A percentile compares a stretch with the other conserved stretches of the same genome.
These are phyloP conservation scores for Kurtzmaniella cleridarum DNA, from an alignment of 805 yeast species.

Conservation along the genomic window DNA sequence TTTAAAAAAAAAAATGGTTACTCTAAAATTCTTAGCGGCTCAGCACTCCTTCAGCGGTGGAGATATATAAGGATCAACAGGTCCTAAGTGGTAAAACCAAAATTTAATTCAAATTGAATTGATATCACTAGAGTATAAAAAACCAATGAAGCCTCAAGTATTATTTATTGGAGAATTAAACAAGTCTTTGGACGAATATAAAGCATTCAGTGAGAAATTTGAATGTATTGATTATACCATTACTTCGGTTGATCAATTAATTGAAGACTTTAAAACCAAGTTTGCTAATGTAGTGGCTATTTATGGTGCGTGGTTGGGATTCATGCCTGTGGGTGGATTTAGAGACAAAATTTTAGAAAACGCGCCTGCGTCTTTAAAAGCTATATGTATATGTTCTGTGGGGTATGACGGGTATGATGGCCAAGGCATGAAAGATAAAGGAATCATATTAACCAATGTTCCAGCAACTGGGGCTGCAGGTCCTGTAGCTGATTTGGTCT, in stretches of 20 bases:
- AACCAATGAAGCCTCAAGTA: conserved; percentile 30
- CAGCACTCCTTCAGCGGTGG: no score
- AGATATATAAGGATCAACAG: no score
- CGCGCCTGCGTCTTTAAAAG: conserved; percentile 42
- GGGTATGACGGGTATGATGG: conserved; percentile 52
- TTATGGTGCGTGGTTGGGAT: conserved; percentile 58
- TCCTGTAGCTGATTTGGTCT: conserved; percentile 70
- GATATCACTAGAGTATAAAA: no score
- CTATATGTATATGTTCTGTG: conserved; percentile 51
- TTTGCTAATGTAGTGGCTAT: conserved; percentile 45
- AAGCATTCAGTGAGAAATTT: conserved; percentile 30
- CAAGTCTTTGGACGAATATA: conserved; percentile 41
- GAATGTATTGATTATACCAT: conserved; percentile 37
- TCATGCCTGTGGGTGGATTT: conserved; percentile 47
- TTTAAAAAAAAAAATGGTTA: no score
- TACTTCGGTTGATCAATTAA: conserved; percentile 37
- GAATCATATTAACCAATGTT: conserved; percentile 56
- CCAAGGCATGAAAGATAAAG: conserved; percentile 30
- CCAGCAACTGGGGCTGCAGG: conserved; percentile 51
- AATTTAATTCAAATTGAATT: no score
- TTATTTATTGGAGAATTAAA: conserved; percentile 49
- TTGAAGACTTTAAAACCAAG: conserved; percentile 32
- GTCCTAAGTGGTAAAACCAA: no score
- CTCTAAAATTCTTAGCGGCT: no score
- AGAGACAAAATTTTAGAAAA: conserved; percentile 34